Evolutionary conservation across 805 yeast species (phyloP).

Genomic region (Pichia gijzeniarum): DNA sequence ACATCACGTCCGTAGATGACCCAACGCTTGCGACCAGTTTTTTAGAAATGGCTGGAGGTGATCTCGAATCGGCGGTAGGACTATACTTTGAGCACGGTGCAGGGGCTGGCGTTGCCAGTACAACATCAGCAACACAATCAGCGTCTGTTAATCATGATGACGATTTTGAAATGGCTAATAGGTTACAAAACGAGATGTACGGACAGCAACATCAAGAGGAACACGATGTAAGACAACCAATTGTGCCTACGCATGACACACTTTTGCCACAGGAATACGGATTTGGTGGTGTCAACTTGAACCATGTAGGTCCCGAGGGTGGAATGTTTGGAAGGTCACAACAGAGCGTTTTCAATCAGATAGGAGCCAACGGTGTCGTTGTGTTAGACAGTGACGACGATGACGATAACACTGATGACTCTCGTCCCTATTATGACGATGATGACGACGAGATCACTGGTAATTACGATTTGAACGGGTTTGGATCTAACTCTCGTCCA

Average conservation of each 20-base stretch:
- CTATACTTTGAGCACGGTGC: slow-evolving; percentile 67
- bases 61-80: slow-evolving; percentile 79
- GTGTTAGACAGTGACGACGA: slow-evolving; percentile 32
- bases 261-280: slow-evolving; percentile 20
- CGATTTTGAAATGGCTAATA: slow-evolving; percentile 40
- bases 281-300: slow-evolving; percentile 11
- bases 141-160: slow-evolving; percentile 14
- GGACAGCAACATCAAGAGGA: slow-evolving; percentile 31
- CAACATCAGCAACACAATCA: background rate
- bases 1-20: slow-evolving; percentile 73
- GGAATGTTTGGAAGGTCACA: slow-evolving; percentile 45
- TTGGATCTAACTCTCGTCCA: slow-evolving; percentile 3
- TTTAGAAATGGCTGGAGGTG: slow-evolving; percentile 68
- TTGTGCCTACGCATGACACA: slow-evolving; percentile 73
- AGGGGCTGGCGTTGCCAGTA: slow-evolving; percentile 15
- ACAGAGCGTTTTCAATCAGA: slow-evolving; percentile 55
- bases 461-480: slow-evolving; percentile 13
- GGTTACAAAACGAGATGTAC: slow-evolving; percentile 60
- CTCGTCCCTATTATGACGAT: slow-evolving; percentile 34
- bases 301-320: slow-evolving; percentile 20
- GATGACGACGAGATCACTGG: slow-evolving; percentile 25
- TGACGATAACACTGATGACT: too few relatives aligned
- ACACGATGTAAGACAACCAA: slow-evolving; percentile 67
- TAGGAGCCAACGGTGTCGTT: slow-evolving; percentile 33
- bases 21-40: slow-evolving; percentile 65